Evolutionary conservation across 352 stramenopile species (phyloP).

Genomic region (Phytopythium oedochilum): DNA sequence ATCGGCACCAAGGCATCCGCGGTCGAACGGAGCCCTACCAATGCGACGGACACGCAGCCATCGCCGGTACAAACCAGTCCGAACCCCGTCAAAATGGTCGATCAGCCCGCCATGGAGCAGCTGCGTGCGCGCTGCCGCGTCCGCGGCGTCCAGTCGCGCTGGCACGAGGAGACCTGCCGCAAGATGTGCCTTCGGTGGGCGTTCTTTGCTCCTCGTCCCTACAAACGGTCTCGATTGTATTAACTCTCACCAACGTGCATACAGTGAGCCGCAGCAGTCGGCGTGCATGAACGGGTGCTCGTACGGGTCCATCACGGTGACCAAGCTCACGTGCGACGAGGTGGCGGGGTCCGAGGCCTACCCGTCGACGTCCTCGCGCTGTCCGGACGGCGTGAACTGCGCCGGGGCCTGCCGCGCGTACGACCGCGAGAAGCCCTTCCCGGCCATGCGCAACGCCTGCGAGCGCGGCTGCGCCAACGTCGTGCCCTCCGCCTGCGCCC

Average conservation of each 20-base stretch:
- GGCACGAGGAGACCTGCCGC: conserved; percentile 69
- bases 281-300: conserved; percentile 77
- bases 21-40: too few relatives aligned
- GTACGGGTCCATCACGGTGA: conserved; percentile 66
- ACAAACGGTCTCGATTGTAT: too few relatives aligned
- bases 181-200: conserved; percentile 52
- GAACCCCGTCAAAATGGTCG: background rate
- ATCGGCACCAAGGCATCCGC: too few relatives aligned
- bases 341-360: conserved; percentile 19
- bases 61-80: background rate
- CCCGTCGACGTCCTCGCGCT: conserved; percentile 21
- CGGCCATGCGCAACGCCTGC: conserved; percentile 44
- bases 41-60: too few relatives aligned
- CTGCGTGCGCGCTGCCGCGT: conserved; percentile 54
- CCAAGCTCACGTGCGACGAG: conserved; percentile 62
- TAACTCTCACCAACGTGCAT: background rate
- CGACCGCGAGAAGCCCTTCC: conserved; percentile 42
- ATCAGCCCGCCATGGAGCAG: conserved; percentile 27
- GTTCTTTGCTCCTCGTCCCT: background rate
- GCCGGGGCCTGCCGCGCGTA: conserved; percentile 52
- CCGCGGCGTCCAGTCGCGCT: conserved; percentile 56
- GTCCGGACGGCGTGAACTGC: conserved; percentile 57
- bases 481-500: conserved; percentile 49
- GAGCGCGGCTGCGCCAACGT: conserved; percentile 57
- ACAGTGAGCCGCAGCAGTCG: conserved; percentile 49